A percentile compares a stretch with the other conserved stretches of the same genome.
phyloP scores from a whole-genome alignment of 2,329 filamentous ascomycete species.

The Mycosphaerella arachidis region DNA sequence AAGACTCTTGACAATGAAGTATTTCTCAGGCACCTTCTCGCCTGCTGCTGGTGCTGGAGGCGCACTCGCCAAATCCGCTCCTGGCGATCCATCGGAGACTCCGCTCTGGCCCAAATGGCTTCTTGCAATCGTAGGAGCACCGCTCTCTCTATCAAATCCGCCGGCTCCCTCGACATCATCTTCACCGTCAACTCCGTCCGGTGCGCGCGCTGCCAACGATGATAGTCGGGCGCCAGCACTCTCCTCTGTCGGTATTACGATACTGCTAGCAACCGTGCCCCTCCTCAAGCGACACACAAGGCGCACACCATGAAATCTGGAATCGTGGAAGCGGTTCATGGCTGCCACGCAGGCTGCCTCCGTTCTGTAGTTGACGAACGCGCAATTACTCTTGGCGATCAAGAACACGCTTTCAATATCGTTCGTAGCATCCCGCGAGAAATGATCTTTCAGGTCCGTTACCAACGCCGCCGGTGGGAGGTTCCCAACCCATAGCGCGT shows the following conservation, averaged over 20 bases:
- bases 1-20: slow-evolving; percentile 89
- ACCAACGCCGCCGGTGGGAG: slow-evolving; percentile 78
- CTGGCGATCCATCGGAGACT: not conserved
- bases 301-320: slow-evolving; percentile 77
- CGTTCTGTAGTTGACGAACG: slow-evolving; percentile 90
- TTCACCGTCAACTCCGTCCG: not conserved
- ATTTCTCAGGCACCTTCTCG: slow-evolving; percentile 61
- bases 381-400: slow-evolving; percentile 95
- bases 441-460: slow-evolving; percentile 82
- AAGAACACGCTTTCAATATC: slow-evolving; percentile 86
- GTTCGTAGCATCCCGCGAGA: slow-evolving; percentile 69
- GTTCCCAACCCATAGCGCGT: slow-evolving; percentile 95
- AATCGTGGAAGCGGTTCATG: slow-evolving; percentile 83
- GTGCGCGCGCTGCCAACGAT: not conserved
- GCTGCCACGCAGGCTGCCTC: slow-evolving; percentile 71
- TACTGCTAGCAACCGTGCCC: slow-evolving; percentile 22
- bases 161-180: not conserved
- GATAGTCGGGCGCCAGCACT: slow-evolving; percentile 18
- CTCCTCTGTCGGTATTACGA: slow-evolving; percentile 7
- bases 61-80: not conserved
- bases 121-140: slow-evolving; percentile 23
- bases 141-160: slow-evolving; percentile 2
- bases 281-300: slow-evolving; percentile 78
- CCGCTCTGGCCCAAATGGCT: slow-evolving; percentile 14
- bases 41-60: slow-evolving; percentile 6